Evolutionary conservation across 257 asterid genomes (phyloP).

Genomic region (Datura wrightii): DNA sequence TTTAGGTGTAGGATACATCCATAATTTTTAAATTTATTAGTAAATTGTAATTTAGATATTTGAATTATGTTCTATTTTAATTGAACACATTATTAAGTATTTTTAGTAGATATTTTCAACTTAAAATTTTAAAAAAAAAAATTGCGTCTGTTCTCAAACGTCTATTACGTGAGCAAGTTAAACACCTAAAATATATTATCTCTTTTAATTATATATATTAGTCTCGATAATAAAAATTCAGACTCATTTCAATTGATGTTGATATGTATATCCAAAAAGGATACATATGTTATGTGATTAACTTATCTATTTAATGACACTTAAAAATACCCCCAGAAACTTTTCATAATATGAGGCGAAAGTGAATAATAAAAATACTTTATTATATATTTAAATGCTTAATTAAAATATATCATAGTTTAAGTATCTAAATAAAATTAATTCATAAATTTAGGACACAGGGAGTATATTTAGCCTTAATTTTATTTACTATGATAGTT

Average conservation of each 20-base stretch:
- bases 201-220: background rate
- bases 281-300: background rate
- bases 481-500: no score
- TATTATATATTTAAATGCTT: no score
- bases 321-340: background rate
- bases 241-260: background rate
- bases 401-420: no score
- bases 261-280: background rate
- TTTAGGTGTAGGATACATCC: background rate
- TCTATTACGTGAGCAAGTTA: background rate
- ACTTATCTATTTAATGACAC: background rate
- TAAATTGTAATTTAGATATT: background rate
- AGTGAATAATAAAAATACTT: background rate
- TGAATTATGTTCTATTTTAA: background rate
- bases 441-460: no score
- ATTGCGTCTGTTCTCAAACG: background rate
- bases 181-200: background rate
- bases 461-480: no score
- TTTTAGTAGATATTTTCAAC: background rate
- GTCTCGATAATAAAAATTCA: background rate
- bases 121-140: background rate
- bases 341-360: background rate
- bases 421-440: no score
- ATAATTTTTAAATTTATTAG: background rate
- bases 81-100: background rate